A percentile compares a stretch with the other conserved stretches of the same genome.
phyloP scores from a whole-genome alignment of 768 basidiomycete species.

The Boletus fagicola region DNA sequence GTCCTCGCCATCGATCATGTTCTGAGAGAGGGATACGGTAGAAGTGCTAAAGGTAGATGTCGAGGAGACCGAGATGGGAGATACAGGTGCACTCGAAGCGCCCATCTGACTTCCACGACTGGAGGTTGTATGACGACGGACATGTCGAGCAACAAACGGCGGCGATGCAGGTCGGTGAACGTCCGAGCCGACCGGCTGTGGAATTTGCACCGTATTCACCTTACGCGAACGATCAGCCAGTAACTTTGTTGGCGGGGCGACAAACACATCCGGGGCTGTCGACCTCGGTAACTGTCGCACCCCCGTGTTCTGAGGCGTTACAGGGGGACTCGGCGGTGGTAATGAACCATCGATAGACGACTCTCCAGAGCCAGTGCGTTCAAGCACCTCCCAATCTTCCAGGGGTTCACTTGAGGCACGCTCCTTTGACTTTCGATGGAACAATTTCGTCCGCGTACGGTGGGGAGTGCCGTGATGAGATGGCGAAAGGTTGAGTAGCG shows the following conservation, averaged over 20 bases:
- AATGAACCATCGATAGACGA: constrained; percentile 26
- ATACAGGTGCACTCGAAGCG: constrained; percentile 33
- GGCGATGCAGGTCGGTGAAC: constrained; percentile 31
- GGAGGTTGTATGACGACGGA: constrained; percentile 35
- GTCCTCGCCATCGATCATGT: constrained; percentile 20
- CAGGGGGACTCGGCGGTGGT: constrained; percentile 21
- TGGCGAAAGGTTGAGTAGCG: constrained; percentile 31
- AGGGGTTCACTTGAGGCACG: constrained; percentile 34
- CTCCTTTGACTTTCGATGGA: constrained; percentile 36
- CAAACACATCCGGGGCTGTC: constrained; percentile 15
- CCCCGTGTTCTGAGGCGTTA: constrained; percentile 18
- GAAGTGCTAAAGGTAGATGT: constrained; percentile 28
- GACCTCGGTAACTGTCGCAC: constrained; percentile 18
- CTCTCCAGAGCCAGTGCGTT: constrained; percentile 28
- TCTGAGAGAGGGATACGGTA: constrained; percentile 19
- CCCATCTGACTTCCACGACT: constrained; percentile 30
- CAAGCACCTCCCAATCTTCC: constrained; percentile 35
- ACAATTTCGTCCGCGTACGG: constrained; percentile 33
- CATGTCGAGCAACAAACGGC: constrained; percentile 33
- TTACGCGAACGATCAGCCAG: constrained; percentile 23
- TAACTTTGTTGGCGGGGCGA: constrained; percentile 8
- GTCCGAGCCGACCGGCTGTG: constrained; percentile 14
- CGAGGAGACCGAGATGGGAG: constrained; percentile 30
- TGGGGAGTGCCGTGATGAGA: constrained; percentile 31
- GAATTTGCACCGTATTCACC: constrained; percentile 26